These are phyloP conservation scores for Nicotiana undulata DNA, from an alignment of 257 asterid genomes.

Conservation along the genomic window DNA sequence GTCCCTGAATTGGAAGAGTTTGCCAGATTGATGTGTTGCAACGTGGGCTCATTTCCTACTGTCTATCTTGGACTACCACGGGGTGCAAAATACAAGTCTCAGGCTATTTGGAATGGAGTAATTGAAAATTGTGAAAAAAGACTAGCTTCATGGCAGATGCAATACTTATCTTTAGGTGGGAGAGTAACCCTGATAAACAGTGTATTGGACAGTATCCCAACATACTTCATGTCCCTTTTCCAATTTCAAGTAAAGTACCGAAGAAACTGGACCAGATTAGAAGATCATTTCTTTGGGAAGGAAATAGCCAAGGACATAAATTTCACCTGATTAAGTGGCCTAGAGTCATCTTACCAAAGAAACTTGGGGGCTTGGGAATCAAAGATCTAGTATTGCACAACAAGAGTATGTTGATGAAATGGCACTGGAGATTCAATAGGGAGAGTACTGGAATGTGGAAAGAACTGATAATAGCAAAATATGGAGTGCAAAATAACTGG, in stretches of 20 bases:
- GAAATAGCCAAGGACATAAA: not conserved
- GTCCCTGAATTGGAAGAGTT: no score
- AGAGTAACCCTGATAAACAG: no score
- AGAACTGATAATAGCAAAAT: not conserved
- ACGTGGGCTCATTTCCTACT: not conserved
- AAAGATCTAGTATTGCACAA: not conserved
- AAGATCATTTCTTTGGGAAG: not conserved
- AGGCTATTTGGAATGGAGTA: no score
- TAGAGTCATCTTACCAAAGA: not conserved
- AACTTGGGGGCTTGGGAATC: not conserved
- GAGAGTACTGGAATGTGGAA: not conserved
- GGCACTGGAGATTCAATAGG: not conserved
- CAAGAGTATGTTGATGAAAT: not conserved
- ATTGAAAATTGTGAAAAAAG: no score
- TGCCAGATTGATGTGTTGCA: not conserved
- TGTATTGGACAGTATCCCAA: no score
- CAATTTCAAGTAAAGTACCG: no score
- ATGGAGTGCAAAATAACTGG: not conserved
- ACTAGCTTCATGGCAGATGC: no score
- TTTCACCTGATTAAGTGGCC: not conserved
- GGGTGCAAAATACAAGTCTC: no score
- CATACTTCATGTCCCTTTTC: no score
- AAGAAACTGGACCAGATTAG: not conserved
- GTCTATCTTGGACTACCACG: not conserved
- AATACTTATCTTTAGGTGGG: no score